Base-by-base conservation (phyloP, 306 rosid genomes). In the Adenanthera pavonina region DNA sequence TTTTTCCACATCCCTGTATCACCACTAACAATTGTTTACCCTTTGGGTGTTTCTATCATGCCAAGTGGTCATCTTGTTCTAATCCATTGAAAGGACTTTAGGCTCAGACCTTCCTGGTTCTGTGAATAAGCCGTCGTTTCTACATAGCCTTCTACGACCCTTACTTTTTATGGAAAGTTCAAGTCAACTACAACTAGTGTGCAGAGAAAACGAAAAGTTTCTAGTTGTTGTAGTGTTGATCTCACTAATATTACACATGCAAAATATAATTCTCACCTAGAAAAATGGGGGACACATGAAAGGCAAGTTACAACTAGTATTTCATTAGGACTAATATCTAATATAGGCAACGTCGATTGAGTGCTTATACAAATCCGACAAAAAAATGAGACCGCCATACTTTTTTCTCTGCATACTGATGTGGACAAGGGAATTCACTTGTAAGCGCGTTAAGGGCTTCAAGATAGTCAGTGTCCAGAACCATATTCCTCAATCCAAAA, bases 351-450 rank as follows among this genome's bases (percentile, higher is more conserved):
- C 3, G 19, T 6, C 2, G 9, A 61, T 34, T 6, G 34, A 25
- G 7, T 59, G 16, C 7, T 59, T 76, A 72, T 80, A 72, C 82
- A 83, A 76, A 64, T 41, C 59, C 35, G 0, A 34, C 83, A 80
- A 62, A 57, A 86, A 46, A 30, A 79, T 47, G 17, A 75, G 3
- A 15, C 13, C 14, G 64, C 82, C 30, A n/a, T n/a, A n/a, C 30
- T 6, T n/a, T 79, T 75, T 11, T n/a, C n/a, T n/a, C n/a, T n/a
- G n/a, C n/a, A n/a, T n/a, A n/a, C n/a, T n/a, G n/a, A n/a, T n/a
- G n/a, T n/a, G n/a, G n/a, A n/a, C n/a, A n/a, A n/a, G n/a, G n/a
- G n/a, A n/a, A n/a, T n/a, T n/a, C n/a, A n/a, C n/a, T n/a, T n/a
- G n/a, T n/a, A n/a, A n/a, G n/a, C n/a, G n/a, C n/a, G n/a, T n/a